Conservation (phyloP, 164 flowering plant species). For the Litsea cubeba region DNA sequence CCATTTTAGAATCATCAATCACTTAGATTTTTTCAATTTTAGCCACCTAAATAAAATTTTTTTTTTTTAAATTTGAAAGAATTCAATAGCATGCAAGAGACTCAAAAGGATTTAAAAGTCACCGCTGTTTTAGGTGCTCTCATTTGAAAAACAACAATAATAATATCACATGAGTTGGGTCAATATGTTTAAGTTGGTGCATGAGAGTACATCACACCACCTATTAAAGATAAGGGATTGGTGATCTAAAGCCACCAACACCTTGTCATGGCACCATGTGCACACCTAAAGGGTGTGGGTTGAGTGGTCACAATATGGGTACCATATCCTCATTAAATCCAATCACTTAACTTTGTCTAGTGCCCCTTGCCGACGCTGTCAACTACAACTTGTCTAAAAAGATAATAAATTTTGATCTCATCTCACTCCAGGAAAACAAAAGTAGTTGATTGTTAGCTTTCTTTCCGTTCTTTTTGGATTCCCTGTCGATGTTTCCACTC, state of each 20-base stretch:
- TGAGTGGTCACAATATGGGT: conserved; percentile 8
- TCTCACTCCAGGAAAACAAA: background rate
- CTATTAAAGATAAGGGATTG: conserved; percentile 8
- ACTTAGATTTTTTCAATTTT: too few relatives aligned
- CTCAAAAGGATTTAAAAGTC: too few relatives aligned
- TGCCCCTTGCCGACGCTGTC: background rate
- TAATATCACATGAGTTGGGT: background rate
- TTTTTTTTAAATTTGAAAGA: too few relatives aligned
- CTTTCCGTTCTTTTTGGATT: background rate
- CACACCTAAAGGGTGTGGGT: background rate
- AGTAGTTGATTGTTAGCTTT: background rate
- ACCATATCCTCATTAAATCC: background rate
- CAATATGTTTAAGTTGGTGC: background rate
- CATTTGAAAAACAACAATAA: too few relatives aligned
- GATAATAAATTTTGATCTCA: background rate
- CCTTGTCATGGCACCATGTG: background rate
- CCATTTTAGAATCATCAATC: too few relatives aligned
- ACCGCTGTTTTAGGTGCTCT: too few relatives aligned
- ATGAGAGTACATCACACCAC: conserved; percentile 7
- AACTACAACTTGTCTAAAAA: background rate
- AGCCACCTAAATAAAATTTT: too few relatives aligned
- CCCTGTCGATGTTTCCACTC: conserved; percentile 5
- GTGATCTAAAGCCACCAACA: conserved; percentile 13
- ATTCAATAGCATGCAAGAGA: too few relatives aligned
- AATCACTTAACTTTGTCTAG: background rate